Percentiles rank a stretch among this genome's conserved stretches.
phyloP scores from a whole-genome alignment of 1,139 yeast genomes.

The Diutina pseudorugosa region DNA sequence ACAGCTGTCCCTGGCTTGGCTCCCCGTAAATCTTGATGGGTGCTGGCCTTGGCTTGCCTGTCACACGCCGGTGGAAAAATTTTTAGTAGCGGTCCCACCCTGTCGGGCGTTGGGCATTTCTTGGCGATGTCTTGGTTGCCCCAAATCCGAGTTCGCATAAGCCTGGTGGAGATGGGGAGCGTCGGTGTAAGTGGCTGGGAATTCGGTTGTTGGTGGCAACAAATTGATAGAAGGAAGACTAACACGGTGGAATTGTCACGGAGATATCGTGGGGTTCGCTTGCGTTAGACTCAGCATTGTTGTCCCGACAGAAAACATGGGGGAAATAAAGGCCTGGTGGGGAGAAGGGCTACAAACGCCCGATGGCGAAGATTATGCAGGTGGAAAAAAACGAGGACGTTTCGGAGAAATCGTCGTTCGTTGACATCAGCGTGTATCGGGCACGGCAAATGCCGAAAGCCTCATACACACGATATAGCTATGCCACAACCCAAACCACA shows the following conservation, averaged over 20 bases:
- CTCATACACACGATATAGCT: too few species aligned
- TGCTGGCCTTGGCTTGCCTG: background rate
- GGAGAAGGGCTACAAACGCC: background rate
- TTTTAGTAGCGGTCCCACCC: too few species aligned
- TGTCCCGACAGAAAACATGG: background rate
- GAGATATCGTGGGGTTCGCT: background rate
- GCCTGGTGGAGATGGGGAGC: too few species aligned
- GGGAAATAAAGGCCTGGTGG: too few species aligned
- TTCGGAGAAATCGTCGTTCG: background rate
- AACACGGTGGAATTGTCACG: too few species aligned
- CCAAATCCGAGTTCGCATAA: background rate
- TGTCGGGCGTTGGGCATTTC: too few species aligned
- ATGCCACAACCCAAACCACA: too few species aligned
- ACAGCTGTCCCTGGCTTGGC: background rate
- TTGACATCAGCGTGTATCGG: too few species aligned
- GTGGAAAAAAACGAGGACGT: background rate
- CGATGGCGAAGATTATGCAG: background rate
- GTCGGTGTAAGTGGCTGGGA: too few species aligned
- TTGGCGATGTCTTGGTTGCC: background rate
- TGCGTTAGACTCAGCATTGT: background rate
- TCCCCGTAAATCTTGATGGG: background rate
- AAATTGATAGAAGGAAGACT: too few species aligned
- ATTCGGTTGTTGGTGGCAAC: too few species aligned
- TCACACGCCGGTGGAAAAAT: background rate
- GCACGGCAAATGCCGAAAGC: too few species aligned